Evolutionary conservation across 2,329 filamentous ascomycete species (phyloP), one percentile per base, ranked within the genome.

Genomic region (Zasmidium citrigriseum): DNA sequence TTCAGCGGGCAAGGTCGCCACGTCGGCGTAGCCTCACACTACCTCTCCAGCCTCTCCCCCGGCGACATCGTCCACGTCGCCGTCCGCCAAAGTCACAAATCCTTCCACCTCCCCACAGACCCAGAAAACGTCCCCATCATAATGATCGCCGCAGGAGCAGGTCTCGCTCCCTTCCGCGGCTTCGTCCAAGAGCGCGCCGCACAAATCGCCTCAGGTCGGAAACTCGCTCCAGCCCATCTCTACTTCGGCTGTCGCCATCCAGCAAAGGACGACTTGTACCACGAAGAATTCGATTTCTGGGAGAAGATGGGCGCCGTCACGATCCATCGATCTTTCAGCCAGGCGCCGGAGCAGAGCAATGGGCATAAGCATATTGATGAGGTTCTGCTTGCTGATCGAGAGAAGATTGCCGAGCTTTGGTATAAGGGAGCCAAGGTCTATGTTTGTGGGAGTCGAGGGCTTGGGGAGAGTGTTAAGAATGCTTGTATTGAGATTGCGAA

Each of bases 151-250:
- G 68, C 68, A 12, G 93, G 93, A 63, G 97, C 93, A 0, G 93
- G 93, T 70, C 87, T 98, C n/a, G 93, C 93, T 1, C 93, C 93
- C 16, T 98, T 98, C 90, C 91, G 93, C 63, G 93, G 93, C 60
- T 98, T 98, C 72, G 89, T 97, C 52, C 93, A 98, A 78, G 93
- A 98, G 80, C 93, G 93, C 57, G 72, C 73, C 22, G 72, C 71
- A 10, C 75, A 80, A 57, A 69, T 78, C 11, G 73, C 71, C 3
- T 77, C 76, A 0, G 85, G 85, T 1, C 76, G 82, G 12, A 64
- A 67, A 14, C 75, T 89, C 0, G 86, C 84, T 0, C 83, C 82
- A 0, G 85, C 86, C 0, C 64, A 89, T 20, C 77, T 89, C 1
- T 88, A 87, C 76, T 82, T 84, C 63, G 87, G 86, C 68, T 89